Base-by-base conservation (phyloP, 331 rosid genomes). In the Stylosanthes scabra region DNA sequence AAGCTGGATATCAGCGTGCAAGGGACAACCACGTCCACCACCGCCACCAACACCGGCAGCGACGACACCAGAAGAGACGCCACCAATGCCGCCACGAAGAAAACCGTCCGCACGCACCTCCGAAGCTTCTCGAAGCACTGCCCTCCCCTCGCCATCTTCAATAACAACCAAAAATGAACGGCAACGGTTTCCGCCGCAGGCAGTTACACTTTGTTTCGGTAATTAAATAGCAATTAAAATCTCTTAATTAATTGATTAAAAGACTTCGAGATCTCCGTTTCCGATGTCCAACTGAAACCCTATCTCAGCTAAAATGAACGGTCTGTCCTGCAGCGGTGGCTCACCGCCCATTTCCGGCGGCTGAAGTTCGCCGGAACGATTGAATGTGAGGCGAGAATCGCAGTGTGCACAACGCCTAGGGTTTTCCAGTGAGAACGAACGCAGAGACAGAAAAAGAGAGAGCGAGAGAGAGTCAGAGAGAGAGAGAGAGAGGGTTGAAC, bases 81-180 rank as follows among this genome's bases (percentile, higher is more conserved):
- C 82, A 92, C 68, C 99, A 95, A 88, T 75, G 97, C 96, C 81
- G 89, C 88, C 80, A 92, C 86, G 85, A 95, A 95, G 81, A 88
- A 95, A 74, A 87, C 74, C 85, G 93, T 95, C 83, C 97, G 76
- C 41, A 80, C 63, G 63, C 89, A 86, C 78, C 99, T 83, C 80
- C 92, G 78, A 66, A 81, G 72, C 89, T 92, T 87, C 85, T 91
- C 97, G 14, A 87, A 55, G 55, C 86, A 90, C 59, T 80, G 80
- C 8, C 89, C 88, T 66, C 88, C 97, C 82, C 88, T 91, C 75
- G 90, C 97, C 99, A 88, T 91, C 54, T 12, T 75, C 58, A 52
- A 52, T 25, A 52, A 52, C 7, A 12, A 47, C 54, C 39, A 34
- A 34, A 34, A 34, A 3, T 34, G 39, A 50, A 3, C 58, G 2